Evolutionary conservation across 768 basidiomycete genomes (phyloP), one percentile per base, ranked within the genome.

Genomic region (Leccinellum rugosiceps): DNA sequence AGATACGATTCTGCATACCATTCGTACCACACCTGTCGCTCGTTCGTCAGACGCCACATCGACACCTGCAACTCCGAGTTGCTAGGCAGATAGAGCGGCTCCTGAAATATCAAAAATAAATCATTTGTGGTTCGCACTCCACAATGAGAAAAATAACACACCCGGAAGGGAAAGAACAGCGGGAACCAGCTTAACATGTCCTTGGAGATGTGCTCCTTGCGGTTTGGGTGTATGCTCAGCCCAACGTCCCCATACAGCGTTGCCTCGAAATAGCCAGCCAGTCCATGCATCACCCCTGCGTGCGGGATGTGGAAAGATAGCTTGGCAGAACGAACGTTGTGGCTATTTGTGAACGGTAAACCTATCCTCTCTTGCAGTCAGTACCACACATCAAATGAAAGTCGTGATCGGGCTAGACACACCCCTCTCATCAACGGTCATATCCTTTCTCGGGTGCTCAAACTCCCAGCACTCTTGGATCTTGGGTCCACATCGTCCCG

Each of bases 111-210:
- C 32, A 13, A 34, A 32, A 38, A 26, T 13, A 31, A 34, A 46
- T 26, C 6, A 4, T 10, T 3, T 41, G 38, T 10, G 9, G n/a
- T 19, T 19, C 38, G 5, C 35, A 38, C n/a, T 41, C n/a, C 38
- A 41, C 38, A 41, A 19, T n/a, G 38, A n/a, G 10, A n/a, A n/a
- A 10, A 48, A 57, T 58, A 9, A 71, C 83, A 30, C 58, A 90
- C 94, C 74, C 86, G 89, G 69, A 98, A 84, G 2, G 97, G 97
- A 74, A 99, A 96, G 75, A 93, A 97, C 19, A 98, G 74, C 0
- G 97, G 97, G 76, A 99, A 99, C 97, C 97, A 99, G 68, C 95
- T 98, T 65, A 98, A 78, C 97, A 99, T 99, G 64, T 98, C 88
- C 65, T 92, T 94, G 8, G 93, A 94, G 53, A 95, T 80, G 47